Evolutionary conservation across 1,284 basidiomycete genomes (phyloP).

Genomic region (Hemileia vastatrix): DNA sequence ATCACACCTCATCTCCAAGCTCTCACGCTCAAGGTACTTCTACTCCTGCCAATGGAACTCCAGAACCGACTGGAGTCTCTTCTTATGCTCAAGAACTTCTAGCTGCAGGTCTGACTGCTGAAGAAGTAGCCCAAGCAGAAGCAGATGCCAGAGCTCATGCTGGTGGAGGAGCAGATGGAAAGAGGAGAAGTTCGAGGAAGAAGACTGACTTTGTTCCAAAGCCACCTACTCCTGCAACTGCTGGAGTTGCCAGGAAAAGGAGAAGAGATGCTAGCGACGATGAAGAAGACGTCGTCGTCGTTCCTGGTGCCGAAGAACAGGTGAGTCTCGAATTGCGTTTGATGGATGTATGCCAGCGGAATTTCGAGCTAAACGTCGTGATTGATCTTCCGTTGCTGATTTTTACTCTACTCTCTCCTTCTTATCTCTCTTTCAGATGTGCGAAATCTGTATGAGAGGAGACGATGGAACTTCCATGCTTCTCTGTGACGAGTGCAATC

Average conservation of each 20-base stretch:
- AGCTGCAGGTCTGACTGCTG: slow-evolving; percentile 1
- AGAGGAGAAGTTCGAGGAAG: slow-evolving; percentile 1
- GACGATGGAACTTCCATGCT: slow-evolving; percentile 81
- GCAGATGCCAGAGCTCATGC: slow-evolving; percentile 3
- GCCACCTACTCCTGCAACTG: neutral
- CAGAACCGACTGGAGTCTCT: neutral
- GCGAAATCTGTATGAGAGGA: slow-evolving; percentile 76
- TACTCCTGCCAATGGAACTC: neutral
- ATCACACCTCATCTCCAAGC: neutral
- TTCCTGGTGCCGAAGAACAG: slow-evolving; percentile 17
- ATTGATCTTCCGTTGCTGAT: too few species aligned
- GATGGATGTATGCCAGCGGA: neutral
- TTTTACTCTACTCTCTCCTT: too few species aligned
- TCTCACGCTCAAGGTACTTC: neutral
- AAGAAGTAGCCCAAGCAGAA: slow-evolving; percentile 10
- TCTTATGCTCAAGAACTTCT: slow-evolving; percentile 4
- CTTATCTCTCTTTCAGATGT: slow-evolving; percentile 52
- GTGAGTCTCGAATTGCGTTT: neutral
- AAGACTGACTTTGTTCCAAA: slow-evolving; percentile 1
- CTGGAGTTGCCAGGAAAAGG: slow-evolving; percentile 1
- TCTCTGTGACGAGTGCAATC: slow-evolving; percentile 92
- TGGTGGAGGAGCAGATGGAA: neutral
- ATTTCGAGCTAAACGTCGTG: too few species aligned
- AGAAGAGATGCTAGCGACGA: neutral
- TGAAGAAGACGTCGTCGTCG: neutral